Percentiles rank a stretch among this genome's conserved stretches.
phyloP scores from a whole-genome alignment of 495 filamentous ascomycete species.

The Penicillium ochrochloron region DNA sequence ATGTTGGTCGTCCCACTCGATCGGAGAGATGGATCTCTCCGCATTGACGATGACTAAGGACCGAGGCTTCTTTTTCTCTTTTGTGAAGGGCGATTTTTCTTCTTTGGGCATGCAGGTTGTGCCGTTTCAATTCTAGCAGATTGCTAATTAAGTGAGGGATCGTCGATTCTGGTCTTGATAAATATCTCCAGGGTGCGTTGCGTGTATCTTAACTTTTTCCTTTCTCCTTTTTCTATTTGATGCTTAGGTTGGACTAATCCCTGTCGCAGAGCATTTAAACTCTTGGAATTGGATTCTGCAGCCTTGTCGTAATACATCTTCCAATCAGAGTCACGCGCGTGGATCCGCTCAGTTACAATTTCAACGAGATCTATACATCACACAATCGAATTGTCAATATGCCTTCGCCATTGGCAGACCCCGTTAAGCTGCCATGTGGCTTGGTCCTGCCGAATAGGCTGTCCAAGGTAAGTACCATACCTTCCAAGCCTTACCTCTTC shows the following conservation, averaged over 20 bases:
- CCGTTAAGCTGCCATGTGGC: conserved; percentile 56
- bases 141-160: not conserved
- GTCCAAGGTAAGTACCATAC: conserved; percentile 47
- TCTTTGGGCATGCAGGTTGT: not conserved
- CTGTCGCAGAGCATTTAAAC: not conserved
- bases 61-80: conserved; percentile 17
- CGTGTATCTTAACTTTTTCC: not conserved
- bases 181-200: conserved; percentile 2
- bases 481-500: not conserved
- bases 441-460: conserved; percentile 57
- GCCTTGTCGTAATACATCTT: not conserved
- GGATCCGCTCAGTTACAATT: not conserved
- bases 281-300: not conserved
- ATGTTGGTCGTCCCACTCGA: not conserved
- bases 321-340: not conserved
- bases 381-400: conserved; percentile 20
- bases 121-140: not conserved
- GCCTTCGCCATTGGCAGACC: conserved; percentile 41
- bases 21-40: conserved; percentile 33
- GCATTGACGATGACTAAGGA: conserved; percentile 23
- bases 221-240: not conserved
- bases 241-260: not conserved
- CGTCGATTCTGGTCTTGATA: not conserved
- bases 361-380: not conserved
- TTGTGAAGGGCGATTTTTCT: not conserved